Base-by-base conservation (phyloP, 345 rosid species). In the Populus deltoides region DNA sequence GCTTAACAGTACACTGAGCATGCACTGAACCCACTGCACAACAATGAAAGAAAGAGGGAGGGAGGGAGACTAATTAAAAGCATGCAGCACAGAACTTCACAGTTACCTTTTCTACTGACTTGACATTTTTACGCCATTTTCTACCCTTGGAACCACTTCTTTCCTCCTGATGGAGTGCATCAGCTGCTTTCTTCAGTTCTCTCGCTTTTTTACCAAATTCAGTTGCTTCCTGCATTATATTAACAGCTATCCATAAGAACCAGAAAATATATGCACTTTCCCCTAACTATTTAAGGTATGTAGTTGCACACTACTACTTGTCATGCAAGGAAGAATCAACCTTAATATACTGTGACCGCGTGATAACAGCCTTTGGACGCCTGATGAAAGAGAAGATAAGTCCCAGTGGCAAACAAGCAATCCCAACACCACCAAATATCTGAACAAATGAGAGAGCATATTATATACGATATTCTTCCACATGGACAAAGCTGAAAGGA, bases 351-450 rank as follows among this genome's bases (percentile, higher is more conserved):
- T 96, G 99, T 72, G 99, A 96, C 49, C 98, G 94, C 68, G 98
- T 96, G 45, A 96, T 96, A 75, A 96, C 99, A 83, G 99, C 97
- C 86, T 90, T 96, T 49, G 99, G 99, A 61, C 99, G 98, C 81
- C 93, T 89, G 84, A 97, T 86, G 85, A 97, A 97, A 8, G 98
- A 89, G 87, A 92, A 87, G 55, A 97, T 91, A 77, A 97, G 99
- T 83, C 99, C 98, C 79, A 97, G 69, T 1, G 99, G 99, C 71
- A 97, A 85, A 82, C 92, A 91, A 51, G 98, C 95, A 83, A 97
- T 97, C 78, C 99, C 99, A 80, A 95, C 98, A 73, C 99, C 99
- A 73, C 99, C 99, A 82, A 95, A 95, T 78, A 95, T 95, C 99
- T 95, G 88, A 77, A 31, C 78, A 75, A 74, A 25, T 77, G 61